Percentiles rank a stretch among this genome's conserved stretches.
phyloP scores from a whole-genome alignment of 2,329 filamentous ascomycete species.

The Didymella arachidicola region DNA sequence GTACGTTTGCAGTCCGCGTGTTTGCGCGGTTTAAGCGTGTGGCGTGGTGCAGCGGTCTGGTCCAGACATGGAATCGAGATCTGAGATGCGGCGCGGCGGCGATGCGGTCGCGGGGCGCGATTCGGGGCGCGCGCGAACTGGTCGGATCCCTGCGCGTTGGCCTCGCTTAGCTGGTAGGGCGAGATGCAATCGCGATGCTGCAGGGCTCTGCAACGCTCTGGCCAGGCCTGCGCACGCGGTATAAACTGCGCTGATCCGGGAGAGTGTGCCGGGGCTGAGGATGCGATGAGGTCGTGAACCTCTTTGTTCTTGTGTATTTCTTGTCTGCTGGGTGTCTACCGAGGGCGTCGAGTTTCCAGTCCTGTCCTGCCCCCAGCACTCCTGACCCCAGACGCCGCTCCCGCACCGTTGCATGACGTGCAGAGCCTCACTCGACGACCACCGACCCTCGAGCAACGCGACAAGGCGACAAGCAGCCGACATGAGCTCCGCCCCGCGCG shows the following conservation, averaged over 20 bases:
- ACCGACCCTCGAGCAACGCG: too few relatives aligned
- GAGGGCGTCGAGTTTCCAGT: too few relatives aligned
- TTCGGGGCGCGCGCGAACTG: neutral
- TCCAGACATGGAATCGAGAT: slow-evolving; percentile 5
- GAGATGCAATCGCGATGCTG: neutral
- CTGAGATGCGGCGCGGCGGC: neutral
- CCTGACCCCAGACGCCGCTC: too few relatives aligned
- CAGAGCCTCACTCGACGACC: neutral
- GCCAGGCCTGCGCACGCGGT: neutral
- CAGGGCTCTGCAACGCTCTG: neutral
- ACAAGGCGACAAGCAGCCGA: neutral
- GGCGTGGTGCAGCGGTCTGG: too few relatives aligned
- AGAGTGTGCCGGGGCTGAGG: neutral
- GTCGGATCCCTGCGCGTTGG: too few relatives aligned
- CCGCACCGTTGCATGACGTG: neutral
- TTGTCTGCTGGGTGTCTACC: too few relatives aligned
- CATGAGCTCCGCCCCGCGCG: slow-evolving; percentile 34
- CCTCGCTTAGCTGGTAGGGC: neutral
- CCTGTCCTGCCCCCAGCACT: too few relatives aligned
- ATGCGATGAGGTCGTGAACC: neutral
- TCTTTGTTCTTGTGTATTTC: too few relatives aligned
- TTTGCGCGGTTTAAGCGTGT: too few relatives aligned
- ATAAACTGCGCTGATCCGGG: neutral
- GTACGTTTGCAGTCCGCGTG: too few relatives aligned
- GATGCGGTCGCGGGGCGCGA: neutral